A percentile compares a stretch with the other conserved stretches of the same genome.
phyloP scores from a whole-genome alignment of 164 flowering plant species.

The Hamamelis virginiana region DNA sequence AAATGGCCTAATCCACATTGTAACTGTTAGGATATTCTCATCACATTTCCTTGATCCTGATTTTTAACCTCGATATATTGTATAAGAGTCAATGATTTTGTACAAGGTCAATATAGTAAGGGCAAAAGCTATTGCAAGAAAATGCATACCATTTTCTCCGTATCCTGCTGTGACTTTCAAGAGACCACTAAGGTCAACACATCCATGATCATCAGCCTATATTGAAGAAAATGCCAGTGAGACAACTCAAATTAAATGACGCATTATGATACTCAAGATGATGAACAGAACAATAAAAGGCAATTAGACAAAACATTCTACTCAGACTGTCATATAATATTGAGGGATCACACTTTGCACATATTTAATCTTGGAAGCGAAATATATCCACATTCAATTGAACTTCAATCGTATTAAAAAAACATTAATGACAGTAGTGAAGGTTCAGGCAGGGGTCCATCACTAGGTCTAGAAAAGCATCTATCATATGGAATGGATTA shows the following conservation, averaged over 20 bases:
- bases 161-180: constrained; percentile 56
- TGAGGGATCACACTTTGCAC: background rate
- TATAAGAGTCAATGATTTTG: background rate
- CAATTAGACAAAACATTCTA: constrained; percentile 1
- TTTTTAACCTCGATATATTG: no score
- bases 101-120: background rate
- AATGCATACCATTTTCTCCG: constrained; percentile 50
- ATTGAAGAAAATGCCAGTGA: background rate
- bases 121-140: background rate
- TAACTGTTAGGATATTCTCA: no score
- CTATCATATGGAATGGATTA: no score
- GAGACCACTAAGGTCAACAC: constrained; percentile 53
- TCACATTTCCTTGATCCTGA: no score
- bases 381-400: background rate
- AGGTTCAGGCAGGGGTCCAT: no score
- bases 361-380: background rate
- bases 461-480: no score
- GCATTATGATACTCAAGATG: background rate
- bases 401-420: no score
- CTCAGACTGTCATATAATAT: background rate
- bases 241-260: background rate
- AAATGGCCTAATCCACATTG: no score
- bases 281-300: background rate
- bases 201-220: constrained; percentile 63
- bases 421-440: no score